Evolutionary conservation across 2,329 filamentous ascomycete species (phyloP), one percentile per base, ranked within the genome.

Genomic region (Ilyonectria robusta): DNA sequence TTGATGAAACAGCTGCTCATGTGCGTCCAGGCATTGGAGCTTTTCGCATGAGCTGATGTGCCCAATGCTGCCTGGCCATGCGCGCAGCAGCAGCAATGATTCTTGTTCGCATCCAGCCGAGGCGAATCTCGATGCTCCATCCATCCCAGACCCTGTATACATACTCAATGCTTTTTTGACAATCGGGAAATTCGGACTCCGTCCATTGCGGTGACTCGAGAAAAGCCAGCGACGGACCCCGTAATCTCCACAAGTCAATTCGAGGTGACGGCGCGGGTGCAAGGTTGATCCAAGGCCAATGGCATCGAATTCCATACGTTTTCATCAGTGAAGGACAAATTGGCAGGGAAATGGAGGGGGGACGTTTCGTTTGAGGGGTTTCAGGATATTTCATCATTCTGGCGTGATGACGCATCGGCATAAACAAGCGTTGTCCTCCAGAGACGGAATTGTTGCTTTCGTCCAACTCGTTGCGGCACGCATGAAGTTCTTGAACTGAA

Each of bases 281-380:
- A 58, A 42, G n/a, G n/a, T 26, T 5, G 23, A n/a, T 13, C 44
- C n/a, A 44, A 29, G 17, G 11, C 15, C 47, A 54, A 31, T 48
- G 21, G 55, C 33, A 51, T 51, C 23, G 40, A 13, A 31, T 50
- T 42, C 26, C 10, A 35, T 21, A 29, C 15, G 19, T 42, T 62
- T 62, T 35, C 17, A 19, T 21, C 48, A 29, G 6, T 13, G 4
- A 15, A 15, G 21, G 23, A 11, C 21, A 48, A 29, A 31, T 48
- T 29, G 48, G 23, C 21, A 13, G 13, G 7, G 8, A 31, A 46
- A 35, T 8, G n/a, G 47, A 47, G 35, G 23, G 62, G 55, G 13
- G 35, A 31, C 42, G 50, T 59, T 62, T 65, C 51, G 42, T 65
- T 65, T 59, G 40, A 50, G 10, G 13, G 26, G 56, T 59, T 65